phyloP scores from a whole-genome alignment of 2,329 filamentous ascomycete species.

The Colletotrichum endophyticum region DNA sequence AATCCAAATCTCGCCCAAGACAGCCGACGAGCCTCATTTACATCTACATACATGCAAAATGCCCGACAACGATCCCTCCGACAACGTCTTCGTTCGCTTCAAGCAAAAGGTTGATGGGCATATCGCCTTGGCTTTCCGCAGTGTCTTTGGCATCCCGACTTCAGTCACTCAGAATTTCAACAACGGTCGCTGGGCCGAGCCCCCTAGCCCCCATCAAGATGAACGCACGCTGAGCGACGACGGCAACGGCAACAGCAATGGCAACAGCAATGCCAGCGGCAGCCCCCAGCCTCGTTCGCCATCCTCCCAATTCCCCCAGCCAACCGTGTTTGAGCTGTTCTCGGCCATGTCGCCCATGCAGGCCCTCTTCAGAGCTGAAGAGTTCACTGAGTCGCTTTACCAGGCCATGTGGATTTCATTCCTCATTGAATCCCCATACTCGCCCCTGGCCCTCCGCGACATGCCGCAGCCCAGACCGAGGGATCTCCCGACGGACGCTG shows the following conservation, averaged over 20 bases:
- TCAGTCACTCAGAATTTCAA: slow-evolving; percentile 29
- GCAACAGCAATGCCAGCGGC: not conserved
- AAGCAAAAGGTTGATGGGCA: slow-evolving; percentile 44
- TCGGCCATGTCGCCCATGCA: slow-evolving; percentile 5
- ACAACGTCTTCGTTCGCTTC: slow-evolving; percentile 44
- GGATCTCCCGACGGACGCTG: slow-evolving; percentile 42
- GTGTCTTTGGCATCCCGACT: slow-evolving; percentile 28
- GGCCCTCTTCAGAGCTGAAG: slow-evolving; percentile 11
- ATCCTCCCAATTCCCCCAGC: not conserved
- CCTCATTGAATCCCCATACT: slow-evolving; percentile 45
- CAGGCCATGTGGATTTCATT: slow-evolving; percentile 35
- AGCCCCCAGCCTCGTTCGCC: not conserved
- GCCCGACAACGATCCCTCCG: slow-evolving; percentile 13
- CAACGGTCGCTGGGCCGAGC: slow-evolving; percentile 15
- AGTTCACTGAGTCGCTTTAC: slow-evolving; percentile 19
- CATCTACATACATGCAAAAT: not conserved
- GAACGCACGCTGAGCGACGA: not conserved
- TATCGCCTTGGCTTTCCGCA: slow-evolving; percentile 32
- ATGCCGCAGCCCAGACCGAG: slow-evolving; percentile 53
- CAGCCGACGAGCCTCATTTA: not conserved
- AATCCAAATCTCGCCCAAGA: not conserved
- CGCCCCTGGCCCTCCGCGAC: slow-evolving; percentile 46
- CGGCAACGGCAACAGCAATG: not conserved
- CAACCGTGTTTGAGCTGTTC: slow-evolving; percentile 9
- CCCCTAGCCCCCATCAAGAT: not conserved